These are phyloP conservation scores for Globisporangium orthogonon DNA, from an alignment of 352 stramenopile genomes.

Conservation along the genomic window DNA sequence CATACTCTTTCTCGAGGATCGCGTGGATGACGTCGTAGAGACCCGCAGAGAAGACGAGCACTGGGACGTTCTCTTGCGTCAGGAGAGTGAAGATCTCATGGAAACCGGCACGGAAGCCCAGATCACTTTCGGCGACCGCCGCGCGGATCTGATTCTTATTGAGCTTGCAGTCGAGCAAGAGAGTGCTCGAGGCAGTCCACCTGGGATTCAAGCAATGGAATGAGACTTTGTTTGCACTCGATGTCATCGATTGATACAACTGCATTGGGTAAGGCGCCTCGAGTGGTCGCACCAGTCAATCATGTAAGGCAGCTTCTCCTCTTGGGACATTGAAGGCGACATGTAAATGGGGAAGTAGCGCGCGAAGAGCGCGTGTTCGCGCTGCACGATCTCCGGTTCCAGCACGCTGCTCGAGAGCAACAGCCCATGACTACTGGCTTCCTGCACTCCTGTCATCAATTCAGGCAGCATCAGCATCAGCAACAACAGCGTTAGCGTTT, in stretches of 20 bases:
- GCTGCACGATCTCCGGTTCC: slow-evolving; percentile 22
- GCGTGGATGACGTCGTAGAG: slow-evolving; percentile 17
- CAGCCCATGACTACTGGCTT: slow-evolving; percentile 26
- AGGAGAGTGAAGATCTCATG: slow-evolving; percentile 36
- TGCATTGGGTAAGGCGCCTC: too few relatives aligned
- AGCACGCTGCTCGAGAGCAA: slow-evolving; percentile 45
- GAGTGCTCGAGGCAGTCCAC: too few relatives aligned
- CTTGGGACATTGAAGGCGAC: slow-evolving; percentile 48
- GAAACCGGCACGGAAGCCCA: slow-evolving; percentile 43
- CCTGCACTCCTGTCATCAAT: too few relatives aligned
- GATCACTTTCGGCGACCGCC: slow-evolving; percentile 24
- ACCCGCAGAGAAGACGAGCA: slow-evolving; percentile 55
- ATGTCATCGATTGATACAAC: too few relatives aligned
- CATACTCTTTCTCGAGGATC: slow-evolving; percentile 30
- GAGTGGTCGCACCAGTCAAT: slow-evolving; percentile 43
- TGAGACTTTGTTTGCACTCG: too few relatives aligned
- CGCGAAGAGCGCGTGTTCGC: slow-evolving; percentile 39
- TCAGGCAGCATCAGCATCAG: background rate
- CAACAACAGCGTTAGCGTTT: too few relatives aligned
- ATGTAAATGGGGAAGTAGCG: slow-evolving; percentile 80
- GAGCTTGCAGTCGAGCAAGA: slow-evolving; percentile 51
- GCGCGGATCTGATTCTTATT: slow-evolving; percentile 26
- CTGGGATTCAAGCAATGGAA: too few relatives aligned
- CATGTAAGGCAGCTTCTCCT: slow-evolving; percentile 78
- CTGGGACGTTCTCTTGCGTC: slow-evolving; percentile 31